phyloP scores from a whole-genome alignment of 805 yeast genomes.

The Saturnispora dispora region DNA sequence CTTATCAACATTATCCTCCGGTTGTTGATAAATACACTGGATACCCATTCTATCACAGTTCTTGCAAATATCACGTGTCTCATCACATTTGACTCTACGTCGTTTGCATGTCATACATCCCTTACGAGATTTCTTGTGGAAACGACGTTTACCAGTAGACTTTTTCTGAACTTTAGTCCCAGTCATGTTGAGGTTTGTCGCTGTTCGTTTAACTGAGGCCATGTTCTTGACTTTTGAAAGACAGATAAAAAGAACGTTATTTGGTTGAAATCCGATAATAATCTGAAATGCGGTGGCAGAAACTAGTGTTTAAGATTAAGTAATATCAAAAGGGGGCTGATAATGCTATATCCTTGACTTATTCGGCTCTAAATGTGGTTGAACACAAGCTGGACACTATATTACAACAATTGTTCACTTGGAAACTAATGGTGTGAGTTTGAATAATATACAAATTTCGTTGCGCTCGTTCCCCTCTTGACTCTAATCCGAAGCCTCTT shows the following conservation, averaged over 20 bases:
- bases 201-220: not conserved
- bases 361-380: not conserved
- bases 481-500: not conserved
- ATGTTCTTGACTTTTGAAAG: not conserved
- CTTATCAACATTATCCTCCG: conserved; percentile 1
- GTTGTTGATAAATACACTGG: conserved; percentile 51
- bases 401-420: not conserved
- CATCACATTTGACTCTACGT: conserved; percentile 91
- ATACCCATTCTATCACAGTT: conserved; percentile 76
- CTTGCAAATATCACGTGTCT: conserved; percentile 64
- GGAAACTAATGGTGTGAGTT: not conserved
- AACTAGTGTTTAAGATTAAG: not conserved
- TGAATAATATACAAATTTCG: conserved; percentile 2
- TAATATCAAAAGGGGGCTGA: not conserved
- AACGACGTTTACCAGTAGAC: conserved; percentile 70
- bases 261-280: not conserved
- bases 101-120: conserved; percentile 88
- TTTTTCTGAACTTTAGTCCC: conserved; percentile 23
- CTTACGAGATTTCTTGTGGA: conserved; percentile 78
- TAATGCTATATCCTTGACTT: not conserved
- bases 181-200: not conserved
- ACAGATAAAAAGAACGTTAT: not conserved
- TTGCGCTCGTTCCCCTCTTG: conserved; percentile 11
- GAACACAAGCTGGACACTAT: conserved; percentile 1
- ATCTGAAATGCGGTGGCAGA: not conserved